A percentile compares a stretch with the other conserved stretches of the same genome.
phyloP scores from a whole-genome alignment of 1,139 yeast species.

The Magnusiomyces tetraspermus region DNA sequence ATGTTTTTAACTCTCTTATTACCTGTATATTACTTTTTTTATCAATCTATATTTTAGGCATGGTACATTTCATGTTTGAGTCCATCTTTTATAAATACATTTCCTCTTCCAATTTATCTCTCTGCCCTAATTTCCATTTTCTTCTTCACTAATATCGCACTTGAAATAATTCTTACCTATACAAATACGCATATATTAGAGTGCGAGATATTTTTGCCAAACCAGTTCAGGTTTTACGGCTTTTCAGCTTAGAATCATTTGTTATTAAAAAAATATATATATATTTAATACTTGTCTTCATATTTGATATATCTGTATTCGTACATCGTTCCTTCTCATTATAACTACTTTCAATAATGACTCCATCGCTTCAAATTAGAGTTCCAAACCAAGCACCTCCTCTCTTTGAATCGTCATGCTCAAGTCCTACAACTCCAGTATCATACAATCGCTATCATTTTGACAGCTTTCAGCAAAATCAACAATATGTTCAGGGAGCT shows the following conservation, averaged over 20 bases:
- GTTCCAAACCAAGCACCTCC: not conserved
- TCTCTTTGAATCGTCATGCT: slow-evolving; percentile 4
- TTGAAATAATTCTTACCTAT: too few relatives aligned
- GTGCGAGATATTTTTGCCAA: too few relatives aligned
- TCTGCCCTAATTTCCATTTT: not conserved
- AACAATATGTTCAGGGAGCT: too few relatives aligned
- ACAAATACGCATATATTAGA: too few relatives aligned
- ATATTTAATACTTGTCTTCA: not conserved
- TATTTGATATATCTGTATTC: not conserved
- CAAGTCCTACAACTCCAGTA: slow-evolving; percentile 7
- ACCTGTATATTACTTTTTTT: not conserved
- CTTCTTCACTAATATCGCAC: too few relatives aligned
- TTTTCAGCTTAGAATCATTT: too few relatives aligned
- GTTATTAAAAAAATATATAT: too few relatives aligned
- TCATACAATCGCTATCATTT: slow-evolving; percentile 2
- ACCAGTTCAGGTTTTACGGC: too few relatives aligned
- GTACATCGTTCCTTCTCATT: too few relatives aligned
- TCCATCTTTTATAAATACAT: not conserved
- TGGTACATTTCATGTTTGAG: not conserved
- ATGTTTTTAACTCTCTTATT: not conserved
- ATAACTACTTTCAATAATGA: too few relatives aligned
- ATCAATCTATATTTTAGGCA: too few relatives aligned
- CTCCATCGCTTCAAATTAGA: slow-evolving; percentile 3
- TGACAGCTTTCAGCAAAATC: not conserved
- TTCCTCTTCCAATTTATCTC: not conserved